Evolutionary conservation across 192 early-diverging fungal genomes (phyloP).

Genomic region (Gaertneriomyces semiglobifer): DNA sequence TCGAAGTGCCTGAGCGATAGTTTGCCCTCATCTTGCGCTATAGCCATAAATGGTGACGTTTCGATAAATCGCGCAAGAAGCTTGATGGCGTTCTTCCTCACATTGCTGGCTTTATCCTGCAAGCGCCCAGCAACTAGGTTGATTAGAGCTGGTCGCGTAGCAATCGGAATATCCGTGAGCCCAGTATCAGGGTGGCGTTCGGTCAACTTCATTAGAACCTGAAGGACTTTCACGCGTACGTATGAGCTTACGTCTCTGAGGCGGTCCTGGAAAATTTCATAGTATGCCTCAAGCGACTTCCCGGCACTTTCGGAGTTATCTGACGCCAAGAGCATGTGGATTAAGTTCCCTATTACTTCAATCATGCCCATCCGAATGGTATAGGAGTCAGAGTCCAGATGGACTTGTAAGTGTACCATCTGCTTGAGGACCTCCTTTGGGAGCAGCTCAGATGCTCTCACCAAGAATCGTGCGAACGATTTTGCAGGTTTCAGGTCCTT

Average conservation of each 20-base stretch:
- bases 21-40: slow-evolving; percentile 73
- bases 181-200: slow-evolving; percentile 47
- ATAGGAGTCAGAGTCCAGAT: slow-evolving; percentile 90
- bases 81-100: slow-evolving; percentile 89
- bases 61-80: slow-evolving; percentile 74
- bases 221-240: slow-evolving; percentile 83
- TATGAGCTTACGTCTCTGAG: slow-evolving; percentile 87
- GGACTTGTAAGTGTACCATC: slow-evolving; percentile 78
- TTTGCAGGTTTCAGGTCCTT: slow-evolving; percentile 76
- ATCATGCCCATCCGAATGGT: slow-evolving; percentile 81
- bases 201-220: slow-evolving; percentile 74
- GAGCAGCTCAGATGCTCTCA: slow-evolving; percentile 73
- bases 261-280: slow-evolving; percentile 87
- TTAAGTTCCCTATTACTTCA: slow-evolving; percentile 85
- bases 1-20: slow-evolving; percentile 71
- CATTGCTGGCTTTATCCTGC: slow-evolving; percentile 85
- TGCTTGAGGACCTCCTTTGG: slow-evolving; percentile 85
- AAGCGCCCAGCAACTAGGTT: slow-evolving; percentile 71
- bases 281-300: slow-evolving; percentile 74
- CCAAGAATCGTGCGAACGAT: slow-evolving; percentile 77
- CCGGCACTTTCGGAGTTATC: slow-evolving; percentile 67
- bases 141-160: slow-evolving; percentile 60
- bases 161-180: slow-evolving; percentile 50
- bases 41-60: slow-evolving; percentile 78
- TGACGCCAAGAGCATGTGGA: slow-evolving; percentile 66